Percentiles rank a stretch among this genome's conserved stretches.
Conservation (phyloP, 2,329 filamentous ascomycete genomes). For the Karstenula rhodostoma region DNA sequence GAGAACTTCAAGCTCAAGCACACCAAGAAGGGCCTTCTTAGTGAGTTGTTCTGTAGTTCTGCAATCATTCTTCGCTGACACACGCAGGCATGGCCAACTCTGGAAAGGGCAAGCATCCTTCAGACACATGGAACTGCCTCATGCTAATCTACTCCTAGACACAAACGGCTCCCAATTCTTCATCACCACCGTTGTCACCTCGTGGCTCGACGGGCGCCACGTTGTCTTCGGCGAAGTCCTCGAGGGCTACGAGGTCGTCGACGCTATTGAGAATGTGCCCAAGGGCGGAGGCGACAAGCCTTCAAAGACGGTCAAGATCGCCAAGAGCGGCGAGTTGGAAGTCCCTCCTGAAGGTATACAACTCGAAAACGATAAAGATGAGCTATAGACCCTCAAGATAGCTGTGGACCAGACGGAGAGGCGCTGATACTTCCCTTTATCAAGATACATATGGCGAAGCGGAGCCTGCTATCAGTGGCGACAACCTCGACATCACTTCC, state of each 20-base stretch:
- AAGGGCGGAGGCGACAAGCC: conserved; percentile 76
- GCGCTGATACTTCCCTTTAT: conserved; percentile 52
- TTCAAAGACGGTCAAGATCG: conserved; percentile 73
- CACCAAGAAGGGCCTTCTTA: conserved; percentile 82
- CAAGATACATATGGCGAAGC: conserved; percentile 57
- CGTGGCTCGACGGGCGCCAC: conserved; percentile 83
- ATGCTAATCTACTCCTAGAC: conserved; percentile 54
- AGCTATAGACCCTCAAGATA: conserved; percentile 70
- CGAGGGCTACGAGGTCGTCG: conserved; percentile 82
- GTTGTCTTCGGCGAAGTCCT: conserved; percentile 90
- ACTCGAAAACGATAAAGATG: conserved; percentile 56
- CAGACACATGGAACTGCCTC: background rate
- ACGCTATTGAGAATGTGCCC: conserved; percentile 76
- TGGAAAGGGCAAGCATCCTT: conserved; percentile 58
- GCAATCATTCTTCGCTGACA: conserved; percentile 15
- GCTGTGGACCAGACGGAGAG: conserved; percentile 45
- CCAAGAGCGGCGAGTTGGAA: conserved; percentile 83
- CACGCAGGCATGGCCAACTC: conserved; percentile 78
- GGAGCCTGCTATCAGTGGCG: conserved; percentile 50
- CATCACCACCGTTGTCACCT: conserved; percentile 83
- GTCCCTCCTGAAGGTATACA: conserved; percentile 92
- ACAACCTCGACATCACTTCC: conserved; percentile 53
- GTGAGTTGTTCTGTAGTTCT: conserved; percentile 50
- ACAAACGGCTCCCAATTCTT: conserved; percentile 93
- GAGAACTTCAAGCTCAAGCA: conserved; percentile 97